Percentiles rank a stretch among this genome's conserved stretches.
phyloP scores from a whole-genome alignment of 2,329 filamentous ascomycete species.

The Arthroderma sp. region DNA sequence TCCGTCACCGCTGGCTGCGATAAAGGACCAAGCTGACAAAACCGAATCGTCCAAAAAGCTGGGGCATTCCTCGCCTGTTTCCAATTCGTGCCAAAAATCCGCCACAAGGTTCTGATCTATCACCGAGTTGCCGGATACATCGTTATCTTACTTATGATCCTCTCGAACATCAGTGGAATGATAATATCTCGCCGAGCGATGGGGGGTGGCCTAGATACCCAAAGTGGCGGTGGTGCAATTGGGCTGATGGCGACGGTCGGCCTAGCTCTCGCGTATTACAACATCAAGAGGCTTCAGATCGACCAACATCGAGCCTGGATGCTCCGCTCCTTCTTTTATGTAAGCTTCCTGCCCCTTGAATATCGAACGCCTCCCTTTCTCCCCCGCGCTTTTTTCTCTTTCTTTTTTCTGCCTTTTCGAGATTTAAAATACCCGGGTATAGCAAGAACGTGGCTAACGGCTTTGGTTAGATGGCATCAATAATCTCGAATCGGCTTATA shows the following conservation, averaged over 20 bases:
- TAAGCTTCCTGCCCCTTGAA: conserved; percentile 1
- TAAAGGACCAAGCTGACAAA: no score
- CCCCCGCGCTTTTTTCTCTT: not conserved
- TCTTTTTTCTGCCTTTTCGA: no score
- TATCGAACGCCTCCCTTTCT: not conserved
- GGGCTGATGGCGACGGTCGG: conserved; percentile 3
- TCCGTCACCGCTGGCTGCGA: no score
- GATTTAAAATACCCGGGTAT: no score
- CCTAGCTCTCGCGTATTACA: conserved; percentile 38
- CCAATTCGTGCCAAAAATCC: conserved; percentile 32
- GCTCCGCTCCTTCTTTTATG: conserved; percentile 41
- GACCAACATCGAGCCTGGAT: conserved; percentile 54
- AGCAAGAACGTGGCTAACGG: not conserved
- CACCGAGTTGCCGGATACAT: conserved; percentile 51
- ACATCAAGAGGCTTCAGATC: conserved; percentile 48
- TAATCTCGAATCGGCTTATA: conserved; percentile 2
- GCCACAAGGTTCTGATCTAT: conserved; percentile 37
- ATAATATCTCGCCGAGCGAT: conserved; percentile 41
- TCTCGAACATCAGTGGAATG: conserved; percentile 37
- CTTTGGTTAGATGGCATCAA: conserved; percentile 3
- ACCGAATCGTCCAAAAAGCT: conserved; percentile 11
- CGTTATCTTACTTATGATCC: conserved; percentile 35
- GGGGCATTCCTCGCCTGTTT: conserved; percentile 26
- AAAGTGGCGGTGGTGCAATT: conserved; percentile 24
- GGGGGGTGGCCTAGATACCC: conserved; percentile 42